Percentiles rank a stretch among this genome's conserved stretches.
phyloP scores from a whole-genome alignment of 2,329 filamentous ascomycete genomes.

The Capronia epimyces region DNA sequence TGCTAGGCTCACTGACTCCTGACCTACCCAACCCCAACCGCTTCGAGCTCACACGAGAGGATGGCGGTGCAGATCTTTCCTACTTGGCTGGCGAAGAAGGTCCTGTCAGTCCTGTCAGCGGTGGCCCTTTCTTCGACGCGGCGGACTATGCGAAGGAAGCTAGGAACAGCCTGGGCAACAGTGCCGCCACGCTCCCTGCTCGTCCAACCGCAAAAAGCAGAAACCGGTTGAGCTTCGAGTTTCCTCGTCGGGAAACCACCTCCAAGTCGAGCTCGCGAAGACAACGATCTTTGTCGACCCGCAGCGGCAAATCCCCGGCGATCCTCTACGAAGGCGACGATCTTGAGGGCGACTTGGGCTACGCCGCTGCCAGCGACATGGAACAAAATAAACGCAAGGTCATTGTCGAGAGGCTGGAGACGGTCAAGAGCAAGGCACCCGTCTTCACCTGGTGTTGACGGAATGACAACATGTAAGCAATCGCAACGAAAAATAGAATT shows the following conservation, averaged over 20 bases:
- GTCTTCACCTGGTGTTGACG: slow-evolving; percentile 56
- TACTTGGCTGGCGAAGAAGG: slow-evolving; percentile 30
- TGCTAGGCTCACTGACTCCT: slow-evolving; percentile 55
- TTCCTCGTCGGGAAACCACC: slow-evolving; percentile 52
- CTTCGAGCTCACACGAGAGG: slow-evolving; percentile 58
- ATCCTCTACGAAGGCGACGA: slow-evolving; percentile 55
- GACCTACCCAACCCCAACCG: slow-evolving; percentile 70
- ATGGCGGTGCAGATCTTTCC: slow-evolving; percentile 36
- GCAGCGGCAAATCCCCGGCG: slow-evolving; percentile 16
- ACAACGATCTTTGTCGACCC: slow-evolving; percentile 24
- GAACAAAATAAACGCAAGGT: slow-evolving; percentile 88
- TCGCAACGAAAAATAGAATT: no score
- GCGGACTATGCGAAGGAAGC: slow-evolving; percentile 28
- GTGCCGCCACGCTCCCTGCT: slow-evolving; percentile 35
- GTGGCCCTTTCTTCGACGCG: slow-evolving; percentile 27
- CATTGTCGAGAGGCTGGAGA: slow-evolving; percentile 91
- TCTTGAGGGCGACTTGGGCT: slow-evolving; percentile 86
- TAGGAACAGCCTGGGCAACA: slow-evolving; percentile 34
- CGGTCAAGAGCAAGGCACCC: slow-evolving; percentile 89
- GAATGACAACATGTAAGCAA: background rate
- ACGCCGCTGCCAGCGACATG: slow-evolving; percentile 88
- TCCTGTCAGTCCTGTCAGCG: slow-evolving; percentile 35
- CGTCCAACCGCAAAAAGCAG: slow-evolving; percentile 31
- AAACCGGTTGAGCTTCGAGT: slow-evolving; percentile 31
- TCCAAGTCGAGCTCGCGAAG: slow-evolving; percentile 13